These are phyloP conservation scores for Erodium moschatum DNA, from an alignment of 441 rosid genomes.

Conservation along the genomic window DNA sequence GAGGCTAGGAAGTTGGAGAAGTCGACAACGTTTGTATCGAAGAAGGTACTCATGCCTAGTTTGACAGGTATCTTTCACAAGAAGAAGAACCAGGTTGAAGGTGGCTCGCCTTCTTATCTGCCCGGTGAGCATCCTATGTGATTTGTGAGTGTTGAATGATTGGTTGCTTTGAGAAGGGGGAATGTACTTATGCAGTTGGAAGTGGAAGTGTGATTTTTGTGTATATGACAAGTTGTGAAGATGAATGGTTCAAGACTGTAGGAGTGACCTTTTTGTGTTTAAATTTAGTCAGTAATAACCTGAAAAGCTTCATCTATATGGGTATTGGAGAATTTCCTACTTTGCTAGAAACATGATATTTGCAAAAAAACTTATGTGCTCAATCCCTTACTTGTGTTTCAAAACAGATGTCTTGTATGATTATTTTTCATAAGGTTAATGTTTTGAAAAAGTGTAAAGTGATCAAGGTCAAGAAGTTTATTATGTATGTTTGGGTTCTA, in stretches of 20 bases:
- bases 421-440: too few species aligned
- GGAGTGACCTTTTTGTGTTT: background rate
- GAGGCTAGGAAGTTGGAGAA: conserved; percentile 51
- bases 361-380: too few species aligned
- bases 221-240: conserved; percentile 5
- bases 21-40: conserved; percentile 43
- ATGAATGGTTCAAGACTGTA: background rate
- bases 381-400: too few species aligned
- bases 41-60: conserved; percentile 57
- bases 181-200: conserved; percentile 15
- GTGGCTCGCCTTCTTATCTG: conserved; percentile 74
- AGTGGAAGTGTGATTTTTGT: background rate
- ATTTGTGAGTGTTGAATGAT: conserved; percentile 14
- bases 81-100: conserved; percentile 75
- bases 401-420: too few species aligned
- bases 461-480: too few species aligned
- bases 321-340: too few species aligned
- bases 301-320: too few species aligned
- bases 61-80: conserved; percentile 63
- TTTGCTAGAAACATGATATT: too few species aligned
- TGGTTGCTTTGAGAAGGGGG: background rate
- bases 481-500: too few species aligned
- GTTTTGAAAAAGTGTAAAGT: too few species aligned
- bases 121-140: conserved; percentile 56
- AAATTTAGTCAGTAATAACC: too few species aligned